A percentile compares a stretch with the other conserved stretches of the same genome.
phyloP scores from a whole-genome alignment of 1,284 basidiomycete genomes.

The Puccinia hordei region DNA sequence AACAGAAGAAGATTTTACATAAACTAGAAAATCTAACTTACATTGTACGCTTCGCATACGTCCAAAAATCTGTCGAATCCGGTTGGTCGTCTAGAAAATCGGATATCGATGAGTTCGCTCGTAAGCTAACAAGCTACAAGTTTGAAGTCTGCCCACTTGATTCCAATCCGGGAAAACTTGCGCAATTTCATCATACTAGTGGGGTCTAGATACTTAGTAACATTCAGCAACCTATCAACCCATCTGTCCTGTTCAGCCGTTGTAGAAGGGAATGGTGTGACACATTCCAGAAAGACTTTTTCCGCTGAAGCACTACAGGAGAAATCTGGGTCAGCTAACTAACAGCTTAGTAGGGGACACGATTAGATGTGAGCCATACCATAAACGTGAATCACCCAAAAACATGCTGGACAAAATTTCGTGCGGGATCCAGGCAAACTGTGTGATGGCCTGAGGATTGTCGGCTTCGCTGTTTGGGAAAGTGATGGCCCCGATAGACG shows the following conservation, averaged over 20 bases:
- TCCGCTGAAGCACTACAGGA: slow-evolving; percentile 66
- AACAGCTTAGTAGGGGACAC: slow-evolving; percentile 65
- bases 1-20: background rate
- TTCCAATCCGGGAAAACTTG: slow-evolving; percentile 27
- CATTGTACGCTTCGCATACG: slow-evolving; percentile 76
- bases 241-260: slow-evolving; percentile 31
- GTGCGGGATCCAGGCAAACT: slow-evolving; percentile 93
- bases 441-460: slow-evolving; percentile 71
- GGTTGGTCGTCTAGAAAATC: slow-evolving; percentile 65
- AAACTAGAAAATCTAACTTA: slow-evolving; percentile 60
- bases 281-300: slow-evolving; percentile 70
- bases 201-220: slow-evolving; percentile 29
- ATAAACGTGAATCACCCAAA: slow-evolving; percentile 45
- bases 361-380: slow-evolving; percentile 53
- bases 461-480: slow-evolving; percentile 70
- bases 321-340: slow-evolving; percentile 51
- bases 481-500: background rate
- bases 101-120: slow-evolving; percentile 16
- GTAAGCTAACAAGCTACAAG: slow-evolving; percentile 62
- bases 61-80: slow-evolving; percentile 70
- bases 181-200: slow-evolving; percentile 29
- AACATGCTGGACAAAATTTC: slow-evolving; percentile 65
- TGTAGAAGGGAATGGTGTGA: slow-evolving; percentile 73
- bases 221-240: slow-evolving; percentile 39
- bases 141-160: slow-evolving; percentile 64